Evolutionary conservation across 768 basidiomycete species (phyloP).

Genomic region (Lactarius sanguifluus): DNA sequence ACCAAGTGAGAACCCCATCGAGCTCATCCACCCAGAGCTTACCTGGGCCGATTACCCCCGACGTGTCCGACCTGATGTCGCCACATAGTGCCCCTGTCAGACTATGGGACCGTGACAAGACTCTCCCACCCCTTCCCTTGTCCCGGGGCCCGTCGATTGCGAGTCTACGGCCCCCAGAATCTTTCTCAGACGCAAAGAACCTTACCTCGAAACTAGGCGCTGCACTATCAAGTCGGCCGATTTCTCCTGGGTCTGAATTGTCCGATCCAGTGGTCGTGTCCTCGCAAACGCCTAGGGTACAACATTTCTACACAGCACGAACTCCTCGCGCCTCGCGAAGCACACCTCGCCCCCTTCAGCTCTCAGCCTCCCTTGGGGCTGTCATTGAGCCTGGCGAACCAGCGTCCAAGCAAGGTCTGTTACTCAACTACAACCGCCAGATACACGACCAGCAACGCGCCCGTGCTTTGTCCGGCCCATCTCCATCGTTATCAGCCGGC

Average conservation of each 20-base stretch:
- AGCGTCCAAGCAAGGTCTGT: slow-evolving; percentile 21
- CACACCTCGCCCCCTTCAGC: slow-evolving; percentile 29
- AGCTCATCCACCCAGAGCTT: slow-evolving; percentile 27
- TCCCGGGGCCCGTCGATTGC: slow-evolving; percentile 23
- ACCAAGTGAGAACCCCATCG: slow-evolving; percentile 25
- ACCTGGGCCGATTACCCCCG: slow-evolving; percentile 25
- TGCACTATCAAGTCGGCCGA: slow-evolving; percentile 3
- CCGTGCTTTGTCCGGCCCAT: slow-evolving; percentile 17
- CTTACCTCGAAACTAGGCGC: slow-evolving; percentile 1
- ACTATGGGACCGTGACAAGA: slow-evolving; percentile 27
- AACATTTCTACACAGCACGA: slow-evolving; percentile 5
- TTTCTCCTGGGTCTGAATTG: slow-evolving; percentile 22
- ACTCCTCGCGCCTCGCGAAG: slow-evolving; percentile 10
- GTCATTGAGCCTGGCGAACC: slow-evolving; percentile 27
- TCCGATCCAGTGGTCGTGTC: slow-evolving; percentile 12
- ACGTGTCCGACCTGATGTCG: slow-evolving; percentile 9
- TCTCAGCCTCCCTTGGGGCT: slow-evolving; percentile 15
- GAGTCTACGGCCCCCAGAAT: not conserved
- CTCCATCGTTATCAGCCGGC: not conserved
- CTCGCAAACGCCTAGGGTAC: slow-evolving; percentile 11
- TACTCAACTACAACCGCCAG: slow-evolving; percentile 29
- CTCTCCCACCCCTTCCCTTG: slow-evolving; percentile 27
- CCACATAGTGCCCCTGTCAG: not conserved
- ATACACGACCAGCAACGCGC: slow-evolving; percentile 29
- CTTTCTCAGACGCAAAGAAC: slow-evolving; percentile 14